Evolutionary conservation across 129 eudicot species (phyloP).

Genomic region (Smallanthus sonchifolius): DNA sequence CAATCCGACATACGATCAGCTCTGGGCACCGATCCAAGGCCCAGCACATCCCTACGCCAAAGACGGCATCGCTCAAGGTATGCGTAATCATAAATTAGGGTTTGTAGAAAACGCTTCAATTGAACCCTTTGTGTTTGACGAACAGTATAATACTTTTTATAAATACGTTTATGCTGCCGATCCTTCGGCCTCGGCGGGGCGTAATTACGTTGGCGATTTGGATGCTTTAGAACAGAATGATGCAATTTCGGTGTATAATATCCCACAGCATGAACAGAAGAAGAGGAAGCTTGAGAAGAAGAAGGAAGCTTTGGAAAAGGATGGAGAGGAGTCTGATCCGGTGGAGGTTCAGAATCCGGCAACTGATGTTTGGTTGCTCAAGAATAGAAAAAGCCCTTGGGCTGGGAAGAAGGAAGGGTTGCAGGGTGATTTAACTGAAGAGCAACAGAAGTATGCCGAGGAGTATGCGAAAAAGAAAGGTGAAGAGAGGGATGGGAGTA

Average conservation of each 20-base stretch:
- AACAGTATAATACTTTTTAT: slow-evolving; percentile 82
- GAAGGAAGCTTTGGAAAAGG: slow-evolving; percentile 46
- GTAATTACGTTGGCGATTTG: slow-evolving; percentile 73
- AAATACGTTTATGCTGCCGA: slow-evolving; percentile 89
- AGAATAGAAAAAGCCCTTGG: slow-evolving; percentile 90
- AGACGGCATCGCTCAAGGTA: slow-evolving; percentile 92
- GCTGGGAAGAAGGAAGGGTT: slow-evolving; percentile 84
- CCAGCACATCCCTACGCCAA: slow-evolving; percentile 96
- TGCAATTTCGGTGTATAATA: slow-evolving; percentile 65
- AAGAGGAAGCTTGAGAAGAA: slow-evolving; percentile 67
- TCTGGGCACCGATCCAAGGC: slow-evolving; percentile 90
- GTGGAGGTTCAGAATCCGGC: slow-evolving; percentile 76
- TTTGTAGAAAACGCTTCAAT: slow-evolving; percentile 80
- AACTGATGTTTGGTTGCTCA: slow-evolving; percentile 60
- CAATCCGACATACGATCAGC: slow-evolving; percentile 95
- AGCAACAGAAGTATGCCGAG: slow-evolving; percentile 91
- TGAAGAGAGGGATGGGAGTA: slow-evolving; percentile 61
- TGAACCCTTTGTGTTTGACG: slow-evolving; percentile 71
- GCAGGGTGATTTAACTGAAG: slow-evolving; percentile 78
- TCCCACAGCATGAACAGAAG: slow-evolving; percentile 73
- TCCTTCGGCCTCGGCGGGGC: slow-evolving; percentile 57
- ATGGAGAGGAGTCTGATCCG: slow-evolving; percentile 16
- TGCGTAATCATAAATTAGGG: slow-evolving; percentile 94
- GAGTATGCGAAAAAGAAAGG: slow-evolving; percentile 90
- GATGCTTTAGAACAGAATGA: slow-evolving; percentile 41